phyloP scores from a whole-genome alignment of 352 stramenopile species.

The Globisporangium iwayamae region DNA sequence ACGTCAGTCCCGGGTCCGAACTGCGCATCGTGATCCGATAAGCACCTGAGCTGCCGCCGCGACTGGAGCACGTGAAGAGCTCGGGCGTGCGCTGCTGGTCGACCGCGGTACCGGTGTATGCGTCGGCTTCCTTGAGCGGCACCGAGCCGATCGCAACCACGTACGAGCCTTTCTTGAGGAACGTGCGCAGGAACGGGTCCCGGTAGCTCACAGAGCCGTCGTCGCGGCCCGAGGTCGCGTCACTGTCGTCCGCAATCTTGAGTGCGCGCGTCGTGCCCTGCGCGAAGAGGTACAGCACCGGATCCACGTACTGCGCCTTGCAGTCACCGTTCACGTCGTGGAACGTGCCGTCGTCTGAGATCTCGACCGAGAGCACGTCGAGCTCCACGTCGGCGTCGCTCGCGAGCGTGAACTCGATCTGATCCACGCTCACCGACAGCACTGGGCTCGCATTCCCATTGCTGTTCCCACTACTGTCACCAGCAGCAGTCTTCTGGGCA shows the following conservation, averaged over 20 bases:
- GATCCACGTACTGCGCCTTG: constrained; percentile 48
- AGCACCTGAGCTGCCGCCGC: constrained; percentile 24
- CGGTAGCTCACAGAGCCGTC: constrained; percentile 52
- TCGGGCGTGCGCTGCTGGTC: constrained; percentile 26
- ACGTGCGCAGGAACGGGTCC: constrained; percentile 46
- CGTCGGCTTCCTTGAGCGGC: constrained; percentile 21
- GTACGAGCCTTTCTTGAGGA: constrained; percentile 50
- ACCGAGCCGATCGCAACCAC: constrained; percentile 37
- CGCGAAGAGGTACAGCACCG: constrained; percentile 55
- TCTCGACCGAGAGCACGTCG: constrained; percentile 59
- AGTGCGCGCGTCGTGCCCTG: constrained; percentile 28
- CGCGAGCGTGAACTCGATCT: constrained; percentile 41
- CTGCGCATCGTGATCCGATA: constrained; percentile 38
- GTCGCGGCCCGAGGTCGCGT: constrained; percentile 15
- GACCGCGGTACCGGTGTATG: constrained; percentile 22
- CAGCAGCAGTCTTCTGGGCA: neutral
- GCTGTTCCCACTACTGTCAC: no score
- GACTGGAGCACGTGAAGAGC: constrained; percentile 26
- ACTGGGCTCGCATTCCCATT: constrained; percentile 13
- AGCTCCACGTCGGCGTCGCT: constrained; percentile 43
- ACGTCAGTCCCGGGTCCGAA: constrained; percentile 13
- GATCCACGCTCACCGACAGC: constrained; percentile 37
- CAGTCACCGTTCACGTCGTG: constrained; percentile 68
- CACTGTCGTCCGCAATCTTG: constrained; percentile 37
- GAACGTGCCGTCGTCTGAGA: constrained; percentile 48